These are phyloP conservation scores for Eutypella sp. DNA, from an alignment of 2,329 filamentous ascomycete species.

Conservation along the genomic window DNA sequence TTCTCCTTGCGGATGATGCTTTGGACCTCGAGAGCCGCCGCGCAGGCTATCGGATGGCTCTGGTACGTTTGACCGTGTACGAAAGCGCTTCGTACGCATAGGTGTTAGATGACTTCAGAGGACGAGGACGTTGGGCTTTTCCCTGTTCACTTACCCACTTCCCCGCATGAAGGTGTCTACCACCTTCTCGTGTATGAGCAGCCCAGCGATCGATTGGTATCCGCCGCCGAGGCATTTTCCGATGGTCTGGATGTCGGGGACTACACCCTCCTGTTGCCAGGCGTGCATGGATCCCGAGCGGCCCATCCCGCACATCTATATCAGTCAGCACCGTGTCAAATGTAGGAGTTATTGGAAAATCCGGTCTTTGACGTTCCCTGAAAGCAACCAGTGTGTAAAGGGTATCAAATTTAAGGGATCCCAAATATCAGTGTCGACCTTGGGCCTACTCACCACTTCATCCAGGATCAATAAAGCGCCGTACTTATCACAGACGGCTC, in stretches of 20 bases:
- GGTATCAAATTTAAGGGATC: not conserved
- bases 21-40: slow-evolving; percentile 35
- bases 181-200: slow-evolving; percentile 51
- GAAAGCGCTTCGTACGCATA: slow-evolving; percentile 34
- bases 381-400: not conserved
- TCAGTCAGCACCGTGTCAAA: not conserved
- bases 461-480: slow-evolving; percentile 74
- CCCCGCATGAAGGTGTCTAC: slow-evolving; percentile 36
- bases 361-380: too few relatives aligned
- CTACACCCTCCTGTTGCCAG: slow-evolving; percentile 53
- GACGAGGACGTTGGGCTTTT: not conserved
- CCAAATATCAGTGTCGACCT: too few relatives aligned
- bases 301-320: slow-evolving; percentile 61
- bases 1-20: slow-evolving; percentile 29
- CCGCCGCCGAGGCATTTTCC: slow-evolving; percentile 64
- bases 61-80: slow-evolving; percentile 54
- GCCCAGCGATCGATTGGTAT: slow-evolving; percentile 55
- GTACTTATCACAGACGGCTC: slow-evolving; percentile 62
- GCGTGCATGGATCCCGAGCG: slow-evolving; percentile 55
- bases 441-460: slow-evolving; percentile 51
- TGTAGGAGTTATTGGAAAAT: too few relatives aligned
- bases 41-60: slow-evolving; percentile 34
- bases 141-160: slow-evolving; percentile 25
- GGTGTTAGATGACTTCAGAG: not conserved
- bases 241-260: slow-evolving; percentile 61